Evolutionary conservation across 345 rosid genomes (phyloP).

Genomic region (Abelmoschus esculentus): DNA sequence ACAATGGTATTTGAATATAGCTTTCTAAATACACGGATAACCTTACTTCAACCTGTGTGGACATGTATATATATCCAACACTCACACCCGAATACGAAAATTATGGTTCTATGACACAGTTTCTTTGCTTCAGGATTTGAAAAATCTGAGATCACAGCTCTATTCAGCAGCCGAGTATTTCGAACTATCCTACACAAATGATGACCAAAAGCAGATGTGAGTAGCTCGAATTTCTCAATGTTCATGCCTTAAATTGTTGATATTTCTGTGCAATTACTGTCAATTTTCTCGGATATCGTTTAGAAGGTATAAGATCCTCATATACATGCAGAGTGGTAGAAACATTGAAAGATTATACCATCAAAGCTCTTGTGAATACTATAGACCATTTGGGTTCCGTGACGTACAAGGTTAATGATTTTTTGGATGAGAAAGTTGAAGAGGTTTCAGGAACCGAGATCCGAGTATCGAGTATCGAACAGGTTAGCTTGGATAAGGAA

Average conservation of each 20-base stretch:
- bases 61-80: neutral
- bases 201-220: slow-evolving; percentile 78
- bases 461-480: slow-evolving; percentile 76
- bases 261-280: neutral
- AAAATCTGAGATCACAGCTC: slow-evolving; percentile 72
- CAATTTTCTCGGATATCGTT: neutral
- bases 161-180: slow-evolving; percentile 96
- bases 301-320: slow-evolving; percentile 4
- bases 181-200: slow-evolving; percentile 71
- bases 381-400: slow-evolving; percentile 95
- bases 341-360: slow-evolving; percentile 83
- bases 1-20: no score
- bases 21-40: no score
- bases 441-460: slow-evolving; percentile 71
- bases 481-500: slow-evolving; percentile 34
- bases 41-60: no score
- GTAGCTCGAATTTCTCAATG: slow-evolving; percentile 16
- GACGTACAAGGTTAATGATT: slow-evolving; percentile 77
- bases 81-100: neutral
- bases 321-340: slow-evolving; percentile 65
- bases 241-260: neutral
- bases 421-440: slow-evolving; percentile 78
- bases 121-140: slow-evolving; percentile 53
- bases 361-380: slow-evolving; percentile 86
- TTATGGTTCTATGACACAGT: neutral